Evolutionary conservation across 2,329 filamentous ascomycete species (phyloP).

Genomic region (Diaporthe helianthi): DNA sequence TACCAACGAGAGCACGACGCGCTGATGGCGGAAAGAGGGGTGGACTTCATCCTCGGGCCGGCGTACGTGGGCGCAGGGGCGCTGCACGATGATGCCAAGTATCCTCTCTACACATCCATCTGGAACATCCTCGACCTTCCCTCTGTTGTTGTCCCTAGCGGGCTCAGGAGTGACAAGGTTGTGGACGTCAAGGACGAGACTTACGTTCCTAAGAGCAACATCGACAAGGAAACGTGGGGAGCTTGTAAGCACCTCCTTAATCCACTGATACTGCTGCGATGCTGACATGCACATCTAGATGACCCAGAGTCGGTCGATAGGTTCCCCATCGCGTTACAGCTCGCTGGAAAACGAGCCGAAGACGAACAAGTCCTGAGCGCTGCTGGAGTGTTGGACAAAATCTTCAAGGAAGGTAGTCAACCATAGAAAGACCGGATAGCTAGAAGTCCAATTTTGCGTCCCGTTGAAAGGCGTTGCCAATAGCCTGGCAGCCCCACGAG

Average conservation of each 20-base stretch:
- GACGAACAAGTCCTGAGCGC: conserved; percentile 33
- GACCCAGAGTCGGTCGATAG: conserved; percentile 33
- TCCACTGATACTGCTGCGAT: background rate
- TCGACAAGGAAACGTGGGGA: conserved; percentile 27
- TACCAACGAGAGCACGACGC: conserved; percentile 34
- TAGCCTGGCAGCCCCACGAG: background rate
- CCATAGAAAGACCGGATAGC: background rate
- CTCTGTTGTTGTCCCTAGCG: conserved; percentile 36
- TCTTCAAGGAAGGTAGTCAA: conserved; percentile 16
- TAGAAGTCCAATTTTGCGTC: rapidly evolving
- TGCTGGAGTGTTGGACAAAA: conserved; percentile 23
- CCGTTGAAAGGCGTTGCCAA: too few relatives aligned
- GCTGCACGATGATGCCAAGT: conserved; percentile 33
- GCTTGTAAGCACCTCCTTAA: conserved; percentile 18
- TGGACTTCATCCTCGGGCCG: conserved; percentile 34
- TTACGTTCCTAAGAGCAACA: conserved; percentile 23
- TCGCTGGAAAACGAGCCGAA: conserved; percentile 30
- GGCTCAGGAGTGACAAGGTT: conserved; percentile 13
- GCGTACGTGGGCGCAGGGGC: conserved; percentile 32
- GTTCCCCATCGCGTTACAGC: conserved; percentile 33
- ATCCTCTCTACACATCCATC: conserved; percentile 37
- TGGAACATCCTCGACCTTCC: conserved; percentile 39
- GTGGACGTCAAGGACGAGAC: conserved; percentile 28
- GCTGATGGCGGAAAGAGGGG: conserved; percentile 31
- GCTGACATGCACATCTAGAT: conserved; percentile 7